These are phyloP conservation scores for Suhomyces prunicola DNA, from an alignment of 805 yeast species.

Conservation along the genomic window DNA sequence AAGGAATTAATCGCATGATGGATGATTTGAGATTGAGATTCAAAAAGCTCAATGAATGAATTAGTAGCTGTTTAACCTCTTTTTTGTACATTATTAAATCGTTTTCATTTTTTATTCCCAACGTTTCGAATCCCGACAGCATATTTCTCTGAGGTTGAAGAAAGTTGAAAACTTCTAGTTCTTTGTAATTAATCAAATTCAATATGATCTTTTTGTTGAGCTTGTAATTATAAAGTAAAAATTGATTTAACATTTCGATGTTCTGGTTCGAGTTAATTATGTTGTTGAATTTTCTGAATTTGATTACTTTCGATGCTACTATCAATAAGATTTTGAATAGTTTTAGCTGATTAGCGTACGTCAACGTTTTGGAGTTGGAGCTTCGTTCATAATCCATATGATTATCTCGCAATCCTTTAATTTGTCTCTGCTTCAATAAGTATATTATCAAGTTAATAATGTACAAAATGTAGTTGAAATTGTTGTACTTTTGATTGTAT, in stretches of 20 bases:
- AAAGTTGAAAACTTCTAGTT: constrained; percentile 24
- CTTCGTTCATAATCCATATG: not conserved
- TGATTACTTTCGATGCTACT: constrained; percentile 25
- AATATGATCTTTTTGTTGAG: constrained; percentile 35
- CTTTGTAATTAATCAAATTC: constrained; percentile 31
- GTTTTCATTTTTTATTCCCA: not conserved
- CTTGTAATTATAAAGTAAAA: constrained; percentile 31
- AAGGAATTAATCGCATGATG: constrained; percentile 27
- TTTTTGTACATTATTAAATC: constrained; percentile 1
- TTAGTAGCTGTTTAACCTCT: constrained; percentile 16
- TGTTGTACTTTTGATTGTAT: constrained; percentile 8
- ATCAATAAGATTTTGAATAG: constrained; percentile 32
- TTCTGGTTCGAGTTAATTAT: constrained; percentile 23
- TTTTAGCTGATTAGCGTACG: constrained; percentile 13
- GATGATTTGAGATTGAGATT: constrained; percentile 27
- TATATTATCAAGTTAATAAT: constrained; percentile 26
- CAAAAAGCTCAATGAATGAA: constrained; percentile 26
- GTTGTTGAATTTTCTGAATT: constrained; percentile 20
- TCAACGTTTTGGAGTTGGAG: constrained; percentile 1
- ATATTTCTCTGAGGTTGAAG: constrained; percentile 1
- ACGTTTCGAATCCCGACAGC: not conserved
- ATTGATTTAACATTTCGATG: constrained; percentile 23
- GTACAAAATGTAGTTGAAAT: constrained; percentile 15
- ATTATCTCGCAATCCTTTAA: not conserved
- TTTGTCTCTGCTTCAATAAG: constrained; percentile 21